These are phyloP conservation scores for Scutellaria minor DNA, from an alignment of 257 asterid species.

Conservation along the genomic window DNA sequence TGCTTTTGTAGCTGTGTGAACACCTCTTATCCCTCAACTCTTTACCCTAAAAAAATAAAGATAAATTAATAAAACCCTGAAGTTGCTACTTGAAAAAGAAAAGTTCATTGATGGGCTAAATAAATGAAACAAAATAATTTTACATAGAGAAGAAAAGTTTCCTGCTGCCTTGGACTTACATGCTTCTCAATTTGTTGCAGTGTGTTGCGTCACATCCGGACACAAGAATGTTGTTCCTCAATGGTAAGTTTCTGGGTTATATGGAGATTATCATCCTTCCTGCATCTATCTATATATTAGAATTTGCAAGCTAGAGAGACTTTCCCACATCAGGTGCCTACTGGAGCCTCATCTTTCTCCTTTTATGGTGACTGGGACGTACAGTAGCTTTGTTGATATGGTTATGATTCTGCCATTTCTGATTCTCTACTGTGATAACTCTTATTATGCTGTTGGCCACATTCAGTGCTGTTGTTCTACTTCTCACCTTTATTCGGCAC, in stretches of 20 bases:
- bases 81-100: neutral
- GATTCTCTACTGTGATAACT: neutral
- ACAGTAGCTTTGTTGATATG: slow-evolving; percentile 4
- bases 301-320: slow-evolving; percentile 16
- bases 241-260: slow-evolving; percentile 60
- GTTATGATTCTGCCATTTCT: slow-evolving; percentile 12
- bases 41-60: neutral
- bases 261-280: slow-evolving; percentile 8
- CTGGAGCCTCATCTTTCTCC: slow-evolving; percentile 23
- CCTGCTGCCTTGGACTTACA: slow-evolving; percentile 28
- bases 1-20: neutral
- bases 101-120: neutral
- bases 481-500: slow-evolving; percentile 23
- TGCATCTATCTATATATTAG: slow-evolving; percentile 1
- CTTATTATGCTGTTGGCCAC: slow-evolving; percentile 14
- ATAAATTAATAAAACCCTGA: neutral
- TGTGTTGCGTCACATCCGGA: slow-evolving; percentile 96
- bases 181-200: slow-evolving; percentile 54
- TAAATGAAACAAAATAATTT: neutral
- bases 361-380: slow-evolving; percentile 11
- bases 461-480: neutral
- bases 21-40: neutral
- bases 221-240: slow-evolving; percentile 87
- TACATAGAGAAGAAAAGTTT: neutral
- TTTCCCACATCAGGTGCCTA: slow-evolving; percentile 11